Evolutionary conservation across 257 asterid genomes (phyloP).

Genomic region (Salvia rosmarinus): DNA sequence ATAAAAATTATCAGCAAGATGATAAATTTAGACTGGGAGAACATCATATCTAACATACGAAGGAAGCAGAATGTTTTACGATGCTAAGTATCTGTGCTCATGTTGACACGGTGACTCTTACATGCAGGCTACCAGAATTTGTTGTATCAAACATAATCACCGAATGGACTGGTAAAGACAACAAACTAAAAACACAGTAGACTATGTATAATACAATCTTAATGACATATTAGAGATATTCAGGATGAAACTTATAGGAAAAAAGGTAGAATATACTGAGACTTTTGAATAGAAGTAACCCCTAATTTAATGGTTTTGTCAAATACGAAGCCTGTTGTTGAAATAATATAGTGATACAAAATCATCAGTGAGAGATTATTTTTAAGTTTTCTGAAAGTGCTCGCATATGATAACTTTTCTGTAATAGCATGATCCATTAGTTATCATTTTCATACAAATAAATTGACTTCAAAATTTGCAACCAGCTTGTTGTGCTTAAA

Average conservation of each 20-base stretch:
- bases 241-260: not conserved
- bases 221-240: not conserved
- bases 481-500: not conserved
- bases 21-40: not conserved
- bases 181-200: not conserved
- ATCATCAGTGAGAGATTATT: slow-evolving; percentile 12
- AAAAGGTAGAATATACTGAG: not conserved
- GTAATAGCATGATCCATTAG: not conserved
- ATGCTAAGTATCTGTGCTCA: slow-evolving; percentile 7
- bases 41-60: slow-evolving; percentile 13
- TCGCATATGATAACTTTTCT: not conserved
- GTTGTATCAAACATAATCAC: slow-evolving; percentile 15
- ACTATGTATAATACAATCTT: slow-evolving; percentile 7
- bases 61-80: slow-evolving; percentile 5
- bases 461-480: not conserved
- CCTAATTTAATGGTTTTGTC: not conserved
- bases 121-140: slow-evolving; percentile 1
- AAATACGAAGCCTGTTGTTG: not conserved
- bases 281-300: not conserved
- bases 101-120: not conserved
- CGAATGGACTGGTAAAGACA: not conserved
- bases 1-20: slow-evolving; percentile 18
- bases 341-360: not conserved
- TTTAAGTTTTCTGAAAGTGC: not conserved
- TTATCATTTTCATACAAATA: slow-evolving; percentile 3